Conservation (phyloP, 257 asterid species). For the Solanum okadae region DNA sequence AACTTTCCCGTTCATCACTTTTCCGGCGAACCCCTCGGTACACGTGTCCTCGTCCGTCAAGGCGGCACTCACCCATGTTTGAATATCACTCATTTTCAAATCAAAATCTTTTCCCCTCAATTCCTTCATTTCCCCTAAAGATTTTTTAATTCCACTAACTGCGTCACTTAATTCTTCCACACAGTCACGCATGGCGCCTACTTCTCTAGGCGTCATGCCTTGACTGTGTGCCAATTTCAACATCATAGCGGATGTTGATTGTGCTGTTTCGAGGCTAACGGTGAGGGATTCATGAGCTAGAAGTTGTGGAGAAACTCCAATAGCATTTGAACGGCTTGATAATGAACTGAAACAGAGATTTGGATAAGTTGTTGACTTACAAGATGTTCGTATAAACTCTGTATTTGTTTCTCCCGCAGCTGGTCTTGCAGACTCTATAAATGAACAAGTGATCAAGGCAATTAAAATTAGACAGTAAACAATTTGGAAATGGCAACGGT, state of each 20-base stretch:
- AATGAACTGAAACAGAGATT: neutral
- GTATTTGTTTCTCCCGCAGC: neutral
- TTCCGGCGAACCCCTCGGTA: slow-evolving; percentile 27
- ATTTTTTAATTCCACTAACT: slow-evolving; percentile 5
- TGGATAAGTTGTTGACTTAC: neutral
- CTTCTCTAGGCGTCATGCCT: slow-evolving; percentile 11
- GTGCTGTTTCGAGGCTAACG: neutral
- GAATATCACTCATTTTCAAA: slow-evolving; percentile 18
- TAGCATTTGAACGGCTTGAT: neutral
- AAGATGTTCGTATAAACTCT: neutral
- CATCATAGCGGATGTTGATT: neutral
- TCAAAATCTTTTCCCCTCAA: slow-evolving; percentile 9
- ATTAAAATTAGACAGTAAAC: neutral
- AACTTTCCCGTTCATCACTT: neutral
- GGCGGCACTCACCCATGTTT: slow-evolving; percentile 55
- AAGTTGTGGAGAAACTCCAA: neutral
- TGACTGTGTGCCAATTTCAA: neutral
- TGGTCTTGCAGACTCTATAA: neutral
- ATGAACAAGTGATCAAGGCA: neutral
- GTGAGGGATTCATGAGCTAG: neutral
- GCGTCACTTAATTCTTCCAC: slow-evolving; percentile 30
- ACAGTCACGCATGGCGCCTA: slow-evolving; percentile 20
- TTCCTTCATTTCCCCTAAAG: slow-evolving; percentile 10
- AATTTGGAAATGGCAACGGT: too few relatives aligned
- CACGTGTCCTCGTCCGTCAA: slow-evolving; percentile 39